Evolutionary conservation across 2,329 filamentous ascomycete genomes (phyloP), one percentile per base, ranked within the genome.

Genomic region (Aspergillus glaucus): DNA sequence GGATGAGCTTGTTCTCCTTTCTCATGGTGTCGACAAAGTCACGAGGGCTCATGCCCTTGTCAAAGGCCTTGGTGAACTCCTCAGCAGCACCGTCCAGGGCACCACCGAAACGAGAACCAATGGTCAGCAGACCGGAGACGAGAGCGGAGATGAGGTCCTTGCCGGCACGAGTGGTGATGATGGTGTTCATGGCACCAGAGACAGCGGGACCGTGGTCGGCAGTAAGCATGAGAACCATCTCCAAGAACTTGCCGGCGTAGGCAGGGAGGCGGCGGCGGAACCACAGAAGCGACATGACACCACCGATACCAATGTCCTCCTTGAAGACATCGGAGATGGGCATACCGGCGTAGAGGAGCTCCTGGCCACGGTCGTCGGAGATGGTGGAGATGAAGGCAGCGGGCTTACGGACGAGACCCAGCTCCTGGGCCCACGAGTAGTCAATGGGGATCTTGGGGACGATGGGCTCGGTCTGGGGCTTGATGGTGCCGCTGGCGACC

Each of bases 211-310:
- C 93, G 84, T 98, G 93, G 70, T 98, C 93, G 64, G 93, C 93
- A 68, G 93, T 98, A 68, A 98, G 84, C 93, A 98, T 98, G 73
- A 98, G 92, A 59, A 98, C 93, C 93, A 98, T 98, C 81, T 98
- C 93, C 62, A 98, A 78, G 82, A 98, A 98, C 78, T 95, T 95
- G 81, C 89, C 94, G 67, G 93, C 93, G 72, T 96, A 97, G 68
- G 86, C 79, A 56, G 93, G 93, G 55, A 98, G 87, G 69, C 93
- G 88, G 75, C 93, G 91, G 68, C 93, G 92, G 90, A 98, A 98
- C 93, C 93, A 98, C 63, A 98, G 81, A 50, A 98, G 84, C 53
- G 93, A 96, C 93, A 98, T 98, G 77, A 98, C 93, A 86, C 93
- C 93, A 72, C 93, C 93, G 63, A 98, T 97, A 63, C 93, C 93